Base-by-base conservation (phyloP, 495 filamentous ascomycete species). In the Talaromyces nanjingensis region DNA sequence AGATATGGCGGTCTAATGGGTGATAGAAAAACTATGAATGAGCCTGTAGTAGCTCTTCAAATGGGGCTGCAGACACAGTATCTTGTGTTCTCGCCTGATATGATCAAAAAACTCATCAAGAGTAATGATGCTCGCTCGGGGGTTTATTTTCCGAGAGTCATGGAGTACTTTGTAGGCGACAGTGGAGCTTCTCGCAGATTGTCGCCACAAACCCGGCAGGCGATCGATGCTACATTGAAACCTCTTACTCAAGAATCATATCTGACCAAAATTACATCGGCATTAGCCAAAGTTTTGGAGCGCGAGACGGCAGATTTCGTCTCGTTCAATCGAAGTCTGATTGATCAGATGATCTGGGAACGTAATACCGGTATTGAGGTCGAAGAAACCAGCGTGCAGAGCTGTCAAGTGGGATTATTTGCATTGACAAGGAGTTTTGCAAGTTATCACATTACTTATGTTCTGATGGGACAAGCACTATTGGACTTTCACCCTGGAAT, bases 301-400 rank as follows among this genome's bases (percentile, higher is more conserved):
- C 71, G 63, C 60, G 78, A 71, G 63, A 80, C 62, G 65, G 78
- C 65, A 0, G 80, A 83, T 60, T 65, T 90, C 33, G 82, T 89
- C 27, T 83, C 81, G 6, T 87, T 86, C 65, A 78, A 73, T 39
- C 72, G 75, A n/a, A 85, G 84, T 54, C 68, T 80, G 5, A 82
- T 89, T 27, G 87, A 90, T 65, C 82, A 87, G 65, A 75, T 75
- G 62, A 73, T 71, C 0, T 89, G 87, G 87, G 87, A 90, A 69
- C 81, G 84, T 6, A 69, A 66, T 22, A 77, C 75, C 22, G 66
- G 73, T 4, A 74, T 80, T 2, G 68, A 69, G 14, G 65, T 77
- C 16, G 55, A 68, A 6, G 70, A 74, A 0, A 69, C 76, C 24
- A 72, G 73, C 62, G 63, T 70, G 45, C 66, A 64, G 20, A 68